Evolutionary conservation across 2,329 filamentous ascomycete species (phyloP), one percentile per base, ranked within the genome.

Genomic region (Paecilomyces dactylethromorphus): DNA sequence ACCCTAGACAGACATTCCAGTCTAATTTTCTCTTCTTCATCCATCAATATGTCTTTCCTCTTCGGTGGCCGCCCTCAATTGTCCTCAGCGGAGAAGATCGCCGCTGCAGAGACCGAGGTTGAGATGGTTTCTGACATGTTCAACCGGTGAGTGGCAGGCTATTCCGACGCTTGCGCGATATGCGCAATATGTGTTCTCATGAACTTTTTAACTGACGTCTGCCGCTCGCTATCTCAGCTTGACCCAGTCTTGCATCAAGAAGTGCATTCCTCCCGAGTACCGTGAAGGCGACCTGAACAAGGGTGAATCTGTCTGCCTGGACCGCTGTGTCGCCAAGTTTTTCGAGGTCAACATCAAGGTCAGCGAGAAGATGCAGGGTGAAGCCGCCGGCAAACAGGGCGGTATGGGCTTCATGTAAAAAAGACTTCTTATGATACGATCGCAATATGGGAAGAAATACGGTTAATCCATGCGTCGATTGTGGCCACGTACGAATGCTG

Each of bases 341-440:
- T 97, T 99, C 80, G 93, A 97, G 69, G 92, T 96, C 71, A 96
- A 96, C 77, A 87, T 96, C 82, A 97, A 97, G 82, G 91, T 97
- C 60, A 93, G 90, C 70, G 92, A 97, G 80, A 91, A 95, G 80
- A 92, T 97, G 87, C 92, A 97, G 79, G 86, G 88, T 64, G 90
- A 96, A 78, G 90, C 90, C 54, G 84, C 86, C 70, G 82, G 84
- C 63, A 84, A 84, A 70, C 84, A 86, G 60, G 83, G 79, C 49
- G 82, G 77, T 51, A 59, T 59, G 39, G 81, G 79, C 51, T 78
- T 85, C 63, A 76, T 76, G 72, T 77, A 74, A 74, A 62, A 53
- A 49, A 60, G 29, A 13, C 26, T 12, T 24, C n/a, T 52, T 52
- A 13, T 13, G 22, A 18, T 18, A n/a, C 21, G 39, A 45, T 45